These are phyloP conservation scores for Grosmannia clavigera DNA, from an alignment of 2,329 filamentous ascomycete genomes.

Conservation along the genomic window DNA sequence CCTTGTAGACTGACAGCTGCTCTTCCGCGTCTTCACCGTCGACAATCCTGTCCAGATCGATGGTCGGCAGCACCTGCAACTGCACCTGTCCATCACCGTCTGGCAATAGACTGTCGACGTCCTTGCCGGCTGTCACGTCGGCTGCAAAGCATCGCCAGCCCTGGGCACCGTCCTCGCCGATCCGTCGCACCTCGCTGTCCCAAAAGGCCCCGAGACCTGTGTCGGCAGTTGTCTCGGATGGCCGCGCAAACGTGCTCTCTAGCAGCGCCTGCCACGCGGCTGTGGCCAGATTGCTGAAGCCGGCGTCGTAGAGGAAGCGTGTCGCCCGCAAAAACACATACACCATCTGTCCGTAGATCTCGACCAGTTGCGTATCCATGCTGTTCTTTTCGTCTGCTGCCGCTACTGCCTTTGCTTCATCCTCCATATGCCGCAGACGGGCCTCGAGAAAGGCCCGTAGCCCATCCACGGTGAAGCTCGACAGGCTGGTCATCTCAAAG, in stretches of 20 bases:
- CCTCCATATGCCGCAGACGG: conserved; percentile 34
- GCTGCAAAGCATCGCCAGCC: conserved; percentile 53
- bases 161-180: conserved; percentile 59
- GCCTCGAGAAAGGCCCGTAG: conserved; percentile 47
- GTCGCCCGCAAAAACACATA: conserved; percentile 69
- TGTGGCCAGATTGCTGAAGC: conserved; percentile 64
- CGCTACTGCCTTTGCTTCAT: conserved; percentile 5
- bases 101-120: conserved; percentile 1
- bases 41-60: not conserved
- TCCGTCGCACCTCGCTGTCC: conserved; percentile 69
- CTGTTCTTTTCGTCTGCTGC: not conserved
- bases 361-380: not conserved
- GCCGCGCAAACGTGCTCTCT: conserved; percentile 56
- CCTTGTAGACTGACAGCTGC: conserved; percentile 25
- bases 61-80: conserved; percentile 4
- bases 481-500: conserved; percentile 56
- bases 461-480: conserved; percentile 54
- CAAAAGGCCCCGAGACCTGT: conserved; percentile 48
- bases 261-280: conserved; percentile 75
- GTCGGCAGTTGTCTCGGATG: conserved; percentile 18
- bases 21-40: conserved; percentile 14
- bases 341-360: conserved; percentile 31
- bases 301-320: conserved; percentile 60
- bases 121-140: conserved; percentile 18
- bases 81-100: not conserved